Evolutionary conservation across 1,284 basidiomycete species (phyloP), one percentile per base, ranked within the genome.

Genomic region (Ceratobasidium sp.): DNA sequence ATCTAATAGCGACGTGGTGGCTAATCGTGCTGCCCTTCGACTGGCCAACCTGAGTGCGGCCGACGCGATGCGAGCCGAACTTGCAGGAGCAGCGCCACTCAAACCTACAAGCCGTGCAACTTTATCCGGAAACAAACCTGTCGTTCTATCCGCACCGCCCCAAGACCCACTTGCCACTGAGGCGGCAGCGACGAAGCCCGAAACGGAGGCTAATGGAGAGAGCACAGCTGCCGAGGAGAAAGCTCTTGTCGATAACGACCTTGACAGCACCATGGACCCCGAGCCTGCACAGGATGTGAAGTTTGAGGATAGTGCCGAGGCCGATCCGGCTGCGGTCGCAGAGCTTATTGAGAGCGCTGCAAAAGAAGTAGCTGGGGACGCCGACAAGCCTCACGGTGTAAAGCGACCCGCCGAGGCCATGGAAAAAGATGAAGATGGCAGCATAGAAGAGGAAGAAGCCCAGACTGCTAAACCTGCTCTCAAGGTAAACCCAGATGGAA

Each of bases 1-100:
- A 29, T 92, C 92, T 37, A 95, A 96, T 82, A 87, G 88, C 78
- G 94, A 96, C 81, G 88, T 96, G 74, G 93, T 96, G 54, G 90
- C 91, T 71, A 97, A 97, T 81, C 89, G 94, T 74, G 88, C 88
- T 77, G 93, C 93, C 27, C 95, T 97, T 77, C 89, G 96, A 74
- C 92, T 98, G 88, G 97, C 96, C 16, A 98, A 99, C 81, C 89
- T 98, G 87, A 94, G 90, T 83, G 97, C 97, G 56, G 96, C 96
- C 74, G 94, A 98, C 80, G 89, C 92, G 81, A 86, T 99, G 78
- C 96, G 95, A 83, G 96, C 95, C 66, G 94, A 98, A 83, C 83
- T 99, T 77, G 88, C 89, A 76, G 90, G 90, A 48, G 83, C 89
- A 71, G 80, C 86, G 69, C 89, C 90, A 69, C 63, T 77, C 85